Base-by-base conservation (phyloP, 495 filamentous ascomycete species). In the Glarea lozoyensis region DNA sequence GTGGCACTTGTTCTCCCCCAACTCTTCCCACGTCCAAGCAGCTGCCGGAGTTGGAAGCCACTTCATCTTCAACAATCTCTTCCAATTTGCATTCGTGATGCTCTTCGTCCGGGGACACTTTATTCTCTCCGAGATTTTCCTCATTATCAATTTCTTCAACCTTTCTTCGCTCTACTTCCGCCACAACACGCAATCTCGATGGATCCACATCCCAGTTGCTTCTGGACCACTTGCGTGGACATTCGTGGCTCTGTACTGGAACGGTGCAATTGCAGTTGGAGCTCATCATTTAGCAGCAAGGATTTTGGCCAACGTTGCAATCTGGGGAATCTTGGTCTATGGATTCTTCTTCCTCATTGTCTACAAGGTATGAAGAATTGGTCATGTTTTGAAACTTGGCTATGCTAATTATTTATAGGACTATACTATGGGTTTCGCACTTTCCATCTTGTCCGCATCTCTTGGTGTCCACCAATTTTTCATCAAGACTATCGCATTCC, bases 21-120 rank as follows among this genome's bases (percentile, higher is more conserved):
- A 82, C 42, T 54, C 66, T 17, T 68, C 68, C 15, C 53, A 70
- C 4, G 77, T 85, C 45, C 72, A 73, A 29, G 65, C 75, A n/a
- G 84, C 88, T 21, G 82, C 80, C 48, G 74, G 82, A 33, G 79
- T 90, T 10, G 86, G 83, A 45, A 72, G 75, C 46, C 85, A 94
- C 65, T 94, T 89, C 62, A 89, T 92, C 57, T 45, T 84, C 53
- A 81, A 82, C 69, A 94, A 93, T 65, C 60, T 95, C 10, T 73
- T 94, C 37, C 68, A 82, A 53, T 80, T 86, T 38, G 73, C 67
- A 37, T 93, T 84, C 65, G 73, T 93, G 27, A 76, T 89, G 64
- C 77, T 94, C 42, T 93, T 88, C 73, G 78, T 81, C 18, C 78
- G 82, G 48, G 73, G 68, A 35, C 68, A 81, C 60, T 88, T 89